Base-by-base conservation (phyloP, 1,139 yeast species). In the Geotrichum europaeum region DNA sequence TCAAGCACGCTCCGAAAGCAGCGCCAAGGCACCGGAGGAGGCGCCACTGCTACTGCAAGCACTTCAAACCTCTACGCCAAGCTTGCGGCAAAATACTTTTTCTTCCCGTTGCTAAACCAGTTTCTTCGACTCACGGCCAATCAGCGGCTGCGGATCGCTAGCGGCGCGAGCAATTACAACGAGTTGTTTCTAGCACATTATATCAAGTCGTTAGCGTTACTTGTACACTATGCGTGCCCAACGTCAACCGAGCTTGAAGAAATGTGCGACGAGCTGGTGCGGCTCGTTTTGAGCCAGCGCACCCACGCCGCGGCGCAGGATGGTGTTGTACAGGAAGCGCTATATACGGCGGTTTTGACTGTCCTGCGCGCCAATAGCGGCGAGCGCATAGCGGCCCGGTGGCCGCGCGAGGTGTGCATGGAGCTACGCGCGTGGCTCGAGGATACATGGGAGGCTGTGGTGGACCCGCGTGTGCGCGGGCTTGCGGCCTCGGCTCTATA, bases 191-290 rank as follows among this genome's bases (percentile, higher is more conserved):
- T 78, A 40, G 80, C 84, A 0, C 92, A 86, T 68, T 86, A 79
- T 69, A 67, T 87, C 58, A 80, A 83, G 60, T 84, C 89, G 0
- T 69, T 87, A 62, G 78, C 84, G 0, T 69, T 87, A 25, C 67
- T 87, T 6, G 70, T 85, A 32, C 83, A 83, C 60, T 76, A 84
- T 57, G 84, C 87, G 0, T 80, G 81, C 64, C 89, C 90, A 0
- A 72, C 83, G 0, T 75, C 82, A 0, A 66, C 73, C 0, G 81
- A 82, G 60, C 66, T 84, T 24, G 72, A 75, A 1, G 88, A 83
- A 51, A 85, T 87, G 89, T 75, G 82, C 0, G 71, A 75, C 3
- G 92, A 86, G 65, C 73, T 79, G 59, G 66, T 86, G 24, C 72
- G 76, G 1, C 69, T 85, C 3, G 68, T 79, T 1, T 68, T 68